These are phyloP conservation scores for Cryptococcus depauperatus DNA, from an alignment of 1,284 basidiomycete species.

Conservation along the genomic window DNA sequence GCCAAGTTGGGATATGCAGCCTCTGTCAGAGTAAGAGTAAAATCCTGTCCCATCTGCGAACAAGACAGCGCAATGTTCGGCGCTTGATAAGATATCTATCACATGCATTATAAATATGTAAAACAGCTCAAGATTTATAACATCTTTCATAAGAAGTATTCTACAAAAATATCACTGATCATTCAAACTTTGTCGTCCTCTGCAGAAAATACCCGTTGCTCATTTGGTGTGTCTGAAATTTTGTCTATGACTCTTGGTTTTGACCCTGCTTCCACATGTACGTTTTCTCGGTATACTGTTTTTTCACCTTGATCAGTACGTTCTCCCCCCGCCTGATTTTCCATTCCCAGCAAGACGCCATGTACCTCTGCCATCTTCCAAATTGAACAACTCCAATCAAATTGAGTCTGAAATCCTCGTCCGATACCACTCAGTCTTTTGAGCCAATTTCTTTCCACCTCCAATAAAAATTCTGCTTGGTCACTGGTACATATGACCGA, in stretches of 20 bases:
- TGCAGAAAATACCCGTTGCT: too few relatives aligned
- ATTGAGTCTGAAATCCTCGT: too few relatives aligned
- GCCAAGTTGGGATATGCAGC: slow-evolving; percentile 52
- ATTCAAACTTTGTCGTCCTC: neutral
- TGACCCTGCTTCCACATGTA: too few relatives aligned
- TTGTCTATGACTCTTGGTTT: too few relatives aligned
- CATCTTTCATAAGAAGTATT: neutral
- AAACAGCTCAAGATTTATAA: neutral
- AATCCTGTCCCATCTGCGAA: slow-evolving; percentile 66
- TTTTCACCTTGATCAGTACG: too few relatives aligned
- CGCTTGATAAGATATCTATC: neutral
- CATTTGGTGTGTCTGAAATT: too few relatives aligned
- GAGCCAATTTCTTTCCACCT: neutral
- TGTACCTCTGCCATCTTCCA: too few relatives aligned
- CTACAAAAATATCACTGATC: neutral
- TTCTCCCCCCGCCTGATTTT: too few relatives aligned
- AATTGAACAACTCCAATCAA: too few relatives aligned
- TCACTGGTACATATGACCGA: neutral
- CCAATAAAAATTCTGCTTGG: neutral
- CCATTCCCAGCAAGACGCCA: too few relatives aligned
- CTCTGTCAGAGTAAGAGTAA: slow-evolving; percentile 57
- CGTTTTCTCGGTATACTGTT: too few relatives aligned
- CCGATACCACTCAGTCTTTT: neutral
- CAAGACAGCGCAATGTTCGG: slow-evolving; percentile 18
- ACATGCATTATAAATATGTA: neutral